phyloP scores from a whole-genome alignment of 2,329 filamentous ascomycete species.

The Arthrinium puccinioides region DNA sequence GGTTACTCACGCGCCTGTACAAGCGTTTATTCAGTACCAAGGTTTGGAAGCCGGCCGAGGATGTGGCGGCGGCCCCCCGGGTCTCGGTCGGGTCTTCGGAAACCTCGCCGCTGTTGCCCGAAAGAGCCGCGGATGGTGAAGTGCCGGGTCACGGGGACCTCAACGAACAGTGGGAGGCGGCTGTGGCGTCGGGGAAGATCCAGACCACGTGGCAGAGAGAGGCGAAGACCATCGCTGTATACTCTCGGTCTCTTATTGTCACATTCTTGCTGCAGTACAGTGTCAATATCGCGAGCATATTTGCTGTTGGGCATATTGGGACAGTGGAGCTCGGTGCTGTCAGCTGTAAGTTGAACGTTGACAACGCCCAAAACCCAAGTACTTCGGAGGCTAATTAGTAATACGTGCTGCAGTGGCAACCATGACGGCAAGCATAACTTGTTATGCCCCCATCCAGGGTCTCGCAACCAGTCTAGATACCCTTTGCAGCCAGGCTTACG shows the following conservation, averaged over 20 bases:
- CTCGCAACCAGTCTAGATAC: conserved; percentile 87
- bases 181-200: conserved; percentile 72
- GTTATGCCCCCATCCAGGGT: conserved; percentile 73
- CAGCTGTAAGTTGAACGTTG: conserved; percentile 36
- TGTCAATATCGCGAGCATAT: conserved; percentile 74
- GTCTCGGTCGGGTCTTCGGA: conserved; percentile 31
- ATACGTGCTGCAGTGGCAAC: conserved; percentile 52
- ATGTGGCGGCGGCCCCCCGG: conserved; percentile 28
- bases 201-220: conserved; percentile 89
- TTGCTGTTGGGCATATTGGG: conserved; percentile 69
- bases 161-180: conserved; percentile 76
- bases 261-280: conserved; percentile 80
- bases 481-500: conserved; percentile 88
- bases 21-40: conserved; percentile 49
- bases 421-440: conserved; percentile 76
- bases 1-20: conserved; percentile 31
- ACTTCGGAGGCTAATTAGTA: neutral
- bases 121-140: conserved; percentile 32
- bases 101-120: conserved; percentile 33
- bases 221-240: conserved; percentile 68
- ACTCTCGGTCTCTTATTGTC: conserved; percentile 62
- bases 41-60: conserved; percentile 28
- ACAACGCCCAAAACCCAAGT: neutral
- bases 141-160: conserved; percentile 48
- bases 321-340: conserved; percentile 63